Evolutionary conservation across 2,329 filamentous ascomycete genomes (phyloP), one percentile per base, ranked within the genome.

Genomic region (Pseudocercospora crystallina): DNA sequence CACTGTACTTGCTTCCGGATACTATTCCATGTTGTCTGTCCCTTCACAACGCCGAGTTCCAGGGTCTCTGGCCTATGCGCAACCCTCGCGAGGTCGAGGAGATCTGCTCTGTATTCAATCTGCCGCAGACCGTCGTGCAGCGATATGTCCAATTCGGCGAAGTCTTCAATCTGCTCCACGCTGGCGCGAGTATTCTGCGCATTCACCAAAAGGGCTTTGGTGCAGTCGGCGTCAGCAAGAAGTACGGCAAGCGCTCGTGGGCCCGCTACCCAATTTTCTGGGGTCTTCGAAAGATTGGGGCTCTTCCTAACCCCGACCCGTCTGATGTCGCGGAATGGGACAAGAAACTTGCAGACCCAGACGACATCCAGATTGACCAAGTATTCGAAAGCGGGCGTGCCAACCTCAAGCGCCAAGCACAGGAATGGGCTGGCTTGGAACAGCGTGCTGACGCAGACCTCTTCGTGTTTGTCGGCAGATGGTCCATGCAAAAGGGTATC

Each of bases 251-350:
- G 62, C 79, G 83, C 13, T 83, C 82, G 2, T 83, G 81, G 64
- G 82, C 82, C 41, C 76, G 83, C 38, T 86, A 86, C 63, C 83
- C 83, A 2, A 86, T 86, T 52, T 85, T 87, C 69, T 86, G 84
- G 84, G 81, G 81, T 48, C 67, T 85, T 47, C 79, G 79, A 59
- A 80, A 79, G 63, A 80, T 86, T 47, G 82, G 82, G 13, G 77
- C 81, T 45, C 70, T 86, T 31, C 83, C 83, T 1, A 86, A 86
- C 59, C 83, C 83, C 1, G 83, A 86, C 64, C 83, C 83, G 3
- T 80, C 80, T 1, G 83, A 86, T 65, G 82, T 81, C 14, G 82
- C 76, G 5, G 80, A 79, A 51, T 84, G 80, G 81, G 75, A 79
- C 59, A 78, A 77, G 61, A 73, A 79, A 53, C 66, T 79, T 29